Evolutionary conservation across 129 eudicot species (phyloP).

Genomic region (Centella asiatica): DNA sequence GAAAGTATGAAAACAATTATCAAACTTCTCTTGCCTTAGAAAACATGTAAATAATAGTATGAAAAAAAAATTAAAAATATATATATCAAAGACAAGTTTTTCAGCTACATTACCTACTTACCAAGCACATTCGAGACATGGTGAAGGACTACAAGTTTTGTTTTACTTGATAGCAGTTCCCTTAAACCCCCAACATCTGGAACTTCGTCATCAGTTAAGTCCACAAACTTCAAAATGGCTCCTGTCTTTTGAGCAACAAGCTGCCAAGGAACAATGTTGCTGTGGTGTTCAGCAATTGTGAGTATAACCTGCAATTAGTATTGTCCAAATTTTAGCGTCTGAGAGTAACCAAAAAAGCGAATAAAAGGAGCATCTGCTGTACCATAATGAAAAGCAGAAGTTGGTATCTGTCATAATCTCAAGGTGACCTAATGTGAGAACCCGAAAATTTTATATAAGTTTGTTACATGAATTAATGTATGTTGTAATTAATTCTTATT

Average conservation of each 20-base stretch:
- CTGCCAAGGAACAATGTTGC: constrained; percentile 99
- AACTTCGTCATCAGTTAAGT: constrained; percentile 67
- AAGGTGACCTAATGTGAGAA: no score
- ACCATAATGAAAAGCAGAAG: no score
- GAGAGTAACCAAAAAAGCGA: no score
- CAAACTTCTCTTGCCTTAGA: neutral
- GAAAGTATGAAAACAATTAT: no score
- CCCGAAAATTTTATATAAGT: no score
- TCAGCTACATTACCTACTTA: constrained; percentile 25
- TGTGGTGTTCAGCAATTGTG: constrained; percentile 94
- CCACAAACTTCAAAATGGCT: constrained; percentile 61
- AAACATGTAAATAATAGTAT: neutral
- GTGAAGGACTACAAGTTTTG: constrained; percentile 77
- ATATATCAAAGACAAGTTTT: neutral
- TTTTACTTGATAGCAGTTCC: constrained; percentile 60
- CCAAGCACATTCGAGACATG: constrained; percentile 93
- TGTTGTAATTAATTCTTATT: no score
- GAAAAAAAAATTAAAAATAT: neutral
- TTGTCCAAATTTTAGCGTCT: neutral
- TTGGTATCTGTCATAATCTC: no score
- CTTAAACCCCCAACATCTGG: constrained; percentile 63
- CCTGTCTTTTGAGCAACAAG: constrained; percentile 81
- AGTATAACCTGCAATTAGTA: constrained; percentile 51
- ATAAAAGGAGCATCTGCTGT: no score
- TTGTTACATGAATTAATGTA: no score